Percentiles rank a stretch among this genome's conserved stretches.
phyloP scores from a whole-genome alignment of 305 asterid species.

The Stenogyne calaminthoides region DNA sequence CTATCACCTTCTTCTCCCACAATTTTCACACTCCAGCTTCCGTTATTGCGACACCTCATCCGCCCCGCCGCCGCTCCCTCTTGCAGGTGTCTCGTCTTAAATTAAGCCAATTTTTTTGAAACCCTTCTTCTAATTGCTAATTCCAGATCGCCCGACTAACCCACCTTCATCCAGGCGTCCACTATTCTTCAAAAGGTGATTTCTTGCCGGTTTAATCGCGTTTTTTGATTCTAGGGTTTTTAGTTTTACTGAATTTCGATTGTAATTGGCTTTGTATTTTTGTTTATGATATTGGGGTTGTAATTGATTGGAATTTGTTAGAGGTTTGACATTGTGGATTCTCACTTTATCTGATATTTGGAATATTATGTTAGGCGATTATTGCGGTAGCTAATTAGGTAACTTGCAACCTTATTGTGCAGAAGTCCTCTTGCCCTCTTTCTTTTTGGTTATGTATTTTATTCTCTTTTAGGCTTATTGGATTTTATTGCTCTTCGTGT shows the following conservation, averaged over 20 bases:
- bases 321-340: constrained; percentile 24
- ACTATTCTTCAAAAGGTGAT: constrained; percentile 20
- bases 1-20: constrained; percentile 22
- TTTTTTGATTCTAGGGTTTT: constrained; percentile 37
- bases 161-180: not conserved
- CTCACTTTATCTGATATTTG: constrained; percentile 5
- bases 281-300: not conserved
- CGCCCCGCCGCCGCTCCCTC: constrained; percentile 12
- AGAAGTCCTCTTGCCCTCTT: not conserved
- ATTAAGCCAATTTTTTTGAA: constrained; percentile 1
- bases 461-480: not conserved
- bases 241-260: constrained; percentile 21
- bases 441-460: not conserved
- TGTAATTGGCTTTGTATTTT: not conserved
- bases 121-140: constrained; percentile 15
- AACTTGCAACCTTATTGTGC: constrained; percentile 13
- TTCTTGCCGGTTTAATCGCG: not conserved
- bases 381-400: constrained; percentile 12
- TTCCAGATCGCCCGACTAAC: constrained; percentile 23
- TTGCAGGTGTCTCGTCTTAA: not conserved
- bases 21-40: constrained; percentile 6
- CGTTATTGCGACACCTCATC: not conserved
- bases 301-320: constrained; percentile 8
- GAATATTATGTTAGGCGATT: not conserved
- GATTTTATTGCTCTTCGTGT: not conserved